phyloP scores from a whole-genome alignment of 441 rosid species.

The Lepidium campestre region DNA sequence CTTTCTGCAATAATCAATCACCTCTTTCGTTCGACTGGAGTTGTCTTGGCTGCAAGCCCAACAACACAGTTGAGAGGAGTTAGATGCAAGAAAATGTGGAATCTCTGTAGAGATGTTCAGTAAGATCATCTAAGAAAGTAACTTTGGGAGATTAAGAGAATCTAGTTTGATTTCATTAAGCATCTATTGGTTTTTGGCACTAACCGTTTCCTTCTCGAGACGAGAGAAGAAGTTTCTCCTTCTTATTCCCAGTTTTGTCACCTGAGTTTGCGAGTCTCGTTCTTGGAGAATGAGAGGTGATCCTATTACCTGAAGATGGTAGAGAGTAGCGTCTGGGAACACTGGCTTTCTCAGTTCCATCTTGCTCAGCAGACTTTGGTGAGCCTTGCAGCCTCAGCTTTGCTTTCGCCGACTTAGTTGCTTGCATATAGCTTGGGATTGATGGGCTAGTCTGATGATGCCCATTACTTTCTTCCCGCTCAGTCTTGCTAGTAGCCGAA shows the following conservation, averaged over 20 bases:
- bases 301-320: slow-evolving; percentile 60
- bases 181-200: slow-evolving; percentile 12
- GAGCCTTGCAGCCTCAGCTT: slow-evolving; percentile 86
- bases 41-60: slow-evolving; percentile 55
- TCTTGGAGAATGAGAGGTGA: slow-evolving; percentile 79
- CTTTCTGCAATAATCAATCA: slow-evolving; percentile 25
- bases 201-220: slow-evolving; percentile 70
- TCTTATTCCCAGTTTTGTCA: slow-evolving; percentile 56
- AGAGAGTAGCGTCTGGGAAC: slow-evolving; percentile 67
- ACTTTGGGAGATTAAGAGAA: not conserved
- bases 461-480: slow-evolving; percentile 56
- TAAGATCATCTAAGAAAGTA: not conserved
- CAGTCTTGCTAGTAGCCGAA: slow-evolving; percentile 47
- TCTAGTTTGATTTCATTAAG: slow-evolving; percentile 8
- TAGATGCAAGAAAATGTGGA: not conserved
- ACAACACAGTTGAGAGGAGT: not conserved
- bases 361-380: slow-evolving; percentile 58
- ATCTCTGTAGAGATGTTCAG: not conserved
- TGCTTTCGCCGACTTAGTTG: slow-evolving; percentile 92
- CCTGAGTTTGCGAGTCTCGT: slow-evolving; percentile 46
- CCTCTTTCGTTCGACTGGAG: slow-evolving; percentile 64
- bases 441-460: slow-evolving; percentile 50
- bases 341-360: slow-evolving; percentile 53
- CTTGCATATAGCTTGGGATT: slow-evolving; percentile 94
- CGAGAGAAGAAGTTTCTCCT: slow-evolving; percentile 46